These are phyloP conservation scores for Diplocarpon rosae DNA, from an alignment of 2,329 filamentous ascomycete genomes.

Conservation along the genomic window DNA sequence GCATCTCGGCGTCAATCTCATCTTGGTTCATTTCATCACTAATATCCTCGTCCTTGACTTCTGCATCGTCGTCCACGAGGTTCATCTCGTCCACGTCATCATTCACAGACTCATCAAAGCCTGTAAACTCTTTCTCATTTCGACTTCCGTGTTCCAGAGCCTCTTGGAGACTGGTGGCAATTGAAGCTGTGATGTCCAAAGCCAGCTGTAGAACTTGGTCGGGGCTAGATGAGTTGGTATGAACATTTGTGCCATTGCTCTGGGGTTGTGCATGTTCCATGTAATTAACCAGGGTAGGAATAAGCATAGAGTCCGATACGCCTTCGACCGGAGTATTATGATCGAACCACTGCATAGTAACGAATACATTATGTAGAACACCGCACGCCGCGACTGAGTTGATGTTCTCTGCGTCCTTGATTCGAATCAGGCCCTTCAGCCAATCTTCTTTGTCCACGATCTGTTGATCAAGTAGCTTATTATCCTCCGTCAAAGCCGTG, in stretches of 20 bases:
- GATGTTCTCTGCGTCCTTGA: slow-evolving; percentile 37
- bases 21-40: slow-evolving; percentile 41
- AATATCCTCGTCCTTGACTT: slow-evolving; percentile 30
- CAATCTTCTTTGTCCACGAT: slow-evolving; percentile 41
- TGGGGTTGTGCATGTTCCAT: slow-evolving; percentile 17
- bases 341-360: slow-evolving; percentile 41
- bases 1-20: slow-evolving; percentile 53
- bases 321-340: slow-evolving; percentile 37
- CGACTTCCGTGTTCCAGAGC: slow-evolving; percentile 36
- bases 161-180: slow-evolving; percentile 47
- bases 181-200: slow-evolving; percentile 52
- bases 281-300: slow-evolving; percentile 33
- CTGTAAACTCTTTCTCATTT: slow-evolving; percentile 31
- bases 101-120: slow-evolving; percentile 23
- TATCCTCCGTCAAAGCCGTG: slow-evolving; percentile 50
- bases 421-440: slow-evolving; percentile 38
- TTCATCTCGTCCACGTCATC: slow-evolving; percentile 28
- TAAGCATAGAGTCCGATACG: slow-evolving; percentile 39
- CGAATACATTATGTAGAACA: slow-evolving; percentile 51
- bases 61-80: slow-evolving; percentile 30
- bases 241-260: slow-evolving; percentile 15
- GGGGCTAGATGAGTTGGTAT: slow-evolving; percentile 18
- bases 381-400: slow-evolving; percentile 47
- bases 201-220: slow-evolving; percentile 33
- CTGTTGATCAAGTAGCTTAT: slow-evolving; percentile 38